Evolutionary conservation across 2,329 filamentous ascomycete genomes (phyloP).

Genomic region (Blastomyces silverae): DNA sequence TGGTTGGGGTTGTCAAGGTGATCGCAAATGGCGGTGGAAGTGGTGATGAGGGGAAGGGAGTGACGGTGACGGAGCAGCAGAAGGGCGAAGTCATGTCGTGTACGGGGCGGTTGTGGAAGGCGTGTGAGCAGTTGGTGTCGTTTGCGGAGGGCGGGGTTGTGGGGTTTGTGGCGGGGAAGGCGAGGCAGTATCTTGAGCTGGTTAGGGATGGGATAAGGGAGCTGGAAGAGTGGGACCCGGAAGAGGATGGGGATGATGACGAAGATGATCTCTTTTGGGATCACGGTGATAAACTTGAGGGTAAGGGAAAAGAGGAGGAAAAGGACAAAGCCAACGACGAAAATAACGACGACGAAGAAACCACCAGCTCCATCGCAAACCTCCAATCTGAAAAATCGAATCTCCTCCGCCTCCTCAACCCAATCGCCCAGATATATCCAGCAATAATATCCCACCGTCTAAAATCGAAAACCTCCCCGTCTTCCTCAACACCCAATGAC

Average conservation of each 20-base stretch:
- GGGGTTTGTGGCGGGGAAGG: slow-evolving; percentile 63
- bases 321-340: slow-evolving; percentile 24
- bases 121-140: slow-evolving; percentile 65
- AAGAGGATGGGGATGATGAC: slow-evolving; percentile 56
- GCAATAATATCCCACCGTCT: slow-evolving; percentile 39
- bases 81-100: slow-evolving; percentile 54
- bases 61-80: slow-evolving; percentile 27
- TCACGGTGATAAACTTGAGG: slow-evolving; percentile 21
- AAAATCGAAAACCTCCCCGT: slow-evolving; percentile 28
- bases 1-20: slow-evolving; percentile 54
- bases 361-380: slow-evolving; percentile 31
- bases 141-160: slow-evolving; percentile 62
- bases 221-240: slow-evolving; percentile 79
- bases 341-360: slow-evolving; percentile 22
- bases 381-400: slow-evolving; percentile 39
- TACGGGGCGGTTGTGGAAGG: slow-evolving; percentile 75
- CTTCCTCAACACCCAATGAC: slow-evolving; percentile 14
- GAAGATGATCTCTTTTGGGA: slow-evolving; percentile 32
- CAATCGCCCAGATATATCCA: slow-evolving; percentile 40
- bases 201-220: slow-evolving; percentile 79
- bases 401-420: slow-evolving; percentile 39
- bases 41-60: not conserved
- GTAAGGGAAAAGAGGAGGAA: slow-evolving; percentile 17
- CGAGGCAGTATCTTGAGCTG: slow-evolving; percentile 65
- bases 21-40: slow-evolving; percentile 41